Percentiles rank a stretch among this genome's conserved stretches.
Evolutionary conservation across 768 basidiomycete genomes (phyloP).

Genomic region (Hericium coralloides): DNA sequence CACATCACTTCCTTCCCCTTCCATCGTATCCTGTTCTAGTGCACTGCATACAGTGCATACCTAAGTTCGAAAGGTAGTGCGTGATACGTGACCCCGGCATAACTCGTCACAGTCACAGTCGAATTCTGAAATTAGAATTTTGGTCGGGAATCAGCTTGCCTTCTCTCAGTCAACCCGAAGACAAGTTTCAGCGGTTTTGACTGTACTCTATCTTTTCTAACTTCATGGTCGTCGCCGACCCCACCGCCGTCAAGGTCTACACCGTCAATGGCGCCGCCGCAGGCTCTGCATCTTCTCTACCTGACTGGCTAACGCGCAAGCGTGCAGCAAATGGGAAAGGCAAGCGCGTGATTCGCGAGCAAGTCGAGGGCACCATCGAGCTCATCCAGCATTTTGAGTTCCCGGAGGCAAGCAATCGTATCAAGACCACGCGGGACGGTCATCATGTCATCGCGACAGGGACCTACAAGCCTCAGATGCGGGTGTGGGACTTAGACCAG

Average conservation of each 20-base stretch:
- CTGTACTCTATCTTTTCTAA: neutral
- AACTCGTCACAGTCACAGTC: too few relatives aligned
- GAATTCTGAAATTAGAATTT: too few relatives aligned
- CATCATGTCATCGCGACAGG: constrained; percentile 91
- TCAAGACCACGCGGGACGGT: constrained; percentile 88
- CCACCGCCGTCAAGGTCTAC: constrained; percentile 69
- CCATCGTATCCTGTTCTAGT: too few relatives aligned
- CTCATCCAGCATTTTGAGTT: constrained; percentile 96
- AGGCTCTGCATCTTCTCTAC: constrained; percentile 84
- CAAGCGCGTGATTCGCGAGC: constrained; percentile 55
- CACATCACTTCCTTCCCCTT: too few relatives aligned
- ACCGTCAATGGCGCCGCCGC: constrained; percentile 90
- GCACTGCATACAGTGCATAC: too few relatives aligned
- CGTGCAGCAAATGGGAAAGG: constrained; percentile 56
- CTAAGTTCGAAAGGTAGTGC: too few relatives aligned
- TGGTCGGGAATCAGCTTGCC: too few relatives aligned
- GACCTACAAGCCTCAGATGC: constrained; percentile 95
- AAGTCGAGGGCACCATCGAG: constrained; percentile 78
- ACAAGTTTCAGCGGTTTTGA: too few relatives aligned
- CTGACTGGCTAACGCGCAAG: constrained; percentile 84
- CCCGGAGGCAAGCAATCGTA: constrained; percentile 88
- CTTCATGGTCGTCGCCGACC: constrained; percentile 18
- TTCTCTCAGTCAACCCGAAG: neutral
- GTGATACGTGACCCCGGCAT: too few relatives aligned
- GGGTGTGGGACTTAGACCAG: constrained; percentile 91